phyloP scores from a whole-genome alignment of 2,329 filamentous ascomycete species.

The Boeremia lycopersici region DNA sequence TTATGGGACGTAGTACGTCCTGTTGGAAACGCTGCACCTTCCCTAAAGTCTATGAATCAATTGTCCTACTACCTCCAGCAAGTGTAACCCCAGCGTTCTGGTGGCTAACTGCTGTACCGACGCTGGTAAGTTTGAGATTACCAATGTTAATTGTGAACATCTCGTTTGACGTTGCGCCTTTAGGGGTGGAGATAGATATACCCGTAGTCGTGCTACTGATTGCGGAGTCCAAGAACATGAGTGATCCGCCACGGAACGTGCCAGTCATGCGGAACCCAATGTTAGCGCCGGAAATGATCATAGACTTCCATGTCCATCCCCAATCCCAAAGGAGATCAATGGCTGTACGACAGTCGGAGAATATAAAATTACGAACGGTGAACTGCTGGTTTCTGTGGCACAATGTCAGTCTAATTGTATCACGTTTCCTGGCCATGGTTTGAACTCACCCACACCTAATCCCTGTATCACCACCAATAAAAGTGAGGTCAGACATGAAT shows the following conservation, averaged over 20 bases:
- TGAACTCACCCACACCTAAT: background rate
- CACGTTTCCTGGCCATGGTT: no score
- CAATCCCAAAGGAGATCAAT: conserved; percentile 62
- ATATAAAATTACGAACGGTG: background rate
- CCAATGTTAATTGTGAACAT: background rate
- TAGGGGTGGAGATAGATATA: background rate
- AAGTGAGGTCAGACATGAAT: conserved; percentile 57
- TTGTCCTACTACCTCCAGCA: background rate
- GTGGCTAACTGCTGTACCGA: background rate
- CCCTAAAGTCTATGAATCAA: background rate
- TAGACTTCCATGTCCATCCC: conserved; percentile 38
- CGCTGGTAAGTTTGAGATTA: background rate
- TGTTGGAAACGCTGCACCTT: no score
- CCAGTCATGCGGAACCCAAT: background rate
- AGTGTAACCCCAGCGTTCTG: background rate
- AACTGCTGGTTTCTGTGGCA: background rate
- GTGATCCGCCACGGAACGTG: background rate
- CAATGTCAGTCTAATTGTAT: no score
- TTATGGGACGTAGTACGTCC: no score
- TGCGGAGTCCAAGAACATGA: background rate
- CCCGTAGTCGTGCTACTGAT: background rate
- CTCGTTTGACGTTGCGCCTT: background rate
- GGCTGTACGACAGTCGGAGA: conserved; percentile 46
- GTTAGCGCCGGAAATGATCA: background rate
- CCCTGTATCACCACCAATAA: conserved; percentile 57